Base-by-base conservation (phyloP, 1,139 yeast species). In the Magnusiomyces paraingens region DNA sequence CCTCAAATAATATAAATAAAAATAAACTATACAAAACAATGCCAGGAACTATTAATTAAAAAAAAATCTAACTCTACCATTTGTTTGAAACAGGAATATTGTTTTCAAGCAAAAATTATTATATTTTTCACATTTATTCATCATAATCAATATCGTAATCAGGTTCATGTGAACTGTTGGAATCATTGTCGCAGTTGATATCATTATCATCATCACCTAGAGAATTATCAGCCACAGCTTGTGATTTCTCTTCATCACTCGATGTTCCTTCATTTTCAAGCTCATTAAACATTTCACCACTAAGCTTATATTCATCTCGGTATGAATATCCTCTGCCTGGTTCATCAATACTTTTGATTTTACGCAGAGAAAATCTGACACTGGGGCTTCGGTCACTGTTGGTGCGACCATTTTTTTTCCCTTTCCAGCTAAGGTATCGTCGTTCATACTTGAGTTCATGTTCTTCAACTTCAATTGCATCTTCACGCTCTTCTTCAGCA, bases 111-210 rank as follows among this genome's bases (percentile, higher is more conserved):
- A 36, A 36, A 36, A 36, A 36, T 14, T 6, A 36, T 6, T 14
- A 36, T 14, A 36, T 14, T 41, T 41, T 18, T 41, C 14, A 14
- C 6, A 12, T 20, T 47, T n/a, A 36, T 47, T 53, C 56, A 14
- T 55, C 58, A 26, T 55, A 55, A 43, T 55, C 57, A 46, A 55
- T 55, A 39, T 55, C 58, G 45, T 45, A 52, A 5, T 50, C 55
- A 18, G 49, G 50, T 12, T 48, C 58, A 5, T 36, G 47, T n/a
- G 32, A n/a, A 15, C 29, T 20, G 41, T 46, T 40, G 22, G 44
- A 40, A n/a, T 40, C 20, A 17, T 18, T 20, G 22, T 43, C 29
- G 12, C 17, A 5, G 22, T 43, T 4, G 17, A 8, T 15, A 43
- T 18, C 15, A 14, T 22, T 15, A 12, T 43, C 47, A 43, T 21